These are phyloP conservation scores for Raphidocelis subcapitata DNA, from an alignment of 139 green algal genomes.

Conservation along the genomic window DNA sequence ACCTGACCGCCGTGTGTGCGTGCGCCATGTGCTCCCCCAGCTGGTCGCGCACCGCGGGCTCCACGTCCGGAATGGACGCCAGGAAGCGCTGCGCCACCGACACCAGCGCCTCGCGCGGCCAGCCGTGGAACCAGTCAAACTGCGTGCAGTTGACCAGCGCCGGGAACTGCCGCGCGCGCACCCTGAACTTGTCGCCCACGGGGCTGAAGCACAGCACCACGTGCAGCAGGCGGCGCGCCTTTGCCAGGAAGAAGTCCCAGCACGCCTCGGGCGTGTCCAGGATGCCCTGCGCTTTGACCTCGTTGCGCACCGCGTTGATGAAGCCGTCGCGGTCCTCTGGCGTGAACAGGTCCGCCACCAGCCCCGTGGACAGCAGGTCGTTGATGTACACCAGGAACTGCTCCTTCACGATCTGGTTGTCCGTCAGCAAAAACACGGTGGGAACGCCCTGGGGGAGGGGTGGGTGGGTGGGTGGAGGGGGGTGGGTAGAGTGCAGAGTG, in stretches of 20 bases:
- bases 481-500: not conserved
- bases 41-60: constrained; percentile 60
- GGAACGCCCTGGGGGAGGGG: constrained; percentile 65
- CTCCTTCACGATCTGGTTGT: constrained; percentile 90
- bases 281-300: constrained; percentile 75
- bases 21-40: constrained; percentile 89
- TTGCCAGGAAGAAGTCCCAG: constrained; percentile 92
- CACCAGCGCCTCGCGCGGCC: constrained; percentile 82
- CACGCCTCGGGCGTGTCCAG: constrained; percentile 81
- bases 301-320: constrained; percentile 80
- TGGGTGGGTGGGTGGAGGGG: not conserved
- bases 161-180: constrained; percentile 85
- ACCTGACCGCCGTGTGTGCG: constrained; percentile 62
- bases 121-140: constrained; percentile 83
- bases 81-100: constrained; percentile 82
- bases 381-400: constrained; percentile 91
- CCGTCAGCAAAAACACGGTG: constrained; percentile 85
- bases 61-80: constrained; percentile 65
- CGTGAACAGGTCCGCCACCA: constrained; percentile 77
- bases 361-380: constrained; percentile 84
- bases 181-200: constrained; percentile 89
- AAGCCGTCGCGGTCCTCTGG: constrained; percentile 82
- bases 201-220: constrained; percentile 91
- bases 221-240: constrained; percentile 69
- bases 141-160: constrained; percentile 81